These are phyloP conservation scores for Stagonosporopsis vannaccii DNA, from an alignment of 2,329 filamentous ascomycete species.

Conservation along the genomic window DNA sequence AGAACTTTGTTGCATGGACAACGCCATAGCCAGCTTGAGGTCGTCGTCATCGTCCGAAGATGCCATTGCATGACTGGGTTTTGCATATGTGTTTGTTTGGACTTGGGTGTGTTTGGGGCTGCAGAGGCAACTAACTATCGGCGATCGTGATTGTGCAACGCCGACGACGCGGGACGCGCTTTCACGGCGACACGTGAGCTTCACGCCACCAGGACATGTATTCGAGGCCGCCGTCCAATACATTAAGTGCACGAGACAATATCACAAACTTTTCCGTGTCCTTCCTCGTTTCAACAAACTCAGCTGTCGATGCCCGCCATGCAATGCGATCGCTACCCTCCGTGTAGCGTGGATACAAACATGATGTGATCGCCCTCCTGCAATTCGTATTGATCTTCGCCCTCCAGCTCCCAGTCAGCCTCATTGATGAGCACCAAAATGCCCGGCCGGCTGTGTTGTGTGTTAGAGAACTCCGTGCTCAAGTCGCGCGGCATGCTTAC, in stretches of 20 bases:
- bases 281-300: background rate
- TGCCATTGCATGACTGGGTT: constrained; percentile 25
- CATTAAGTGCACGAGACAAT: background rate
- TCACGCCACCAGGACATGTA: background rate
- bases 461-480: constrained; percentile 23
- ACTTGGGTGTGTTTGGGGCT: constrained; percentile 1
- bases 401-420: constrained; percentile 97
- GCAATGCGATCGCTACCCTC: constrained; percentile 64
- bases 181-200: constrained; percentile 34
- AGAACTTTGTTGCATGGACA: constrained; percentile 38
- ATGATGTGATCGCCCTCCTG: constrained; percentile 85
- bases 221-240: background rate
- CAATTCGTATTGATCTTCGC: constrained; percentile 88
- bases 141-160: background rate
- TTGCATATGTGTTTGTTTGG: background rate
- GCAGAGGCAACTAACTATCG: background rate
- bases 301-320: background rate
- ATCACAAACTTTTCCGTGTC: background rate
- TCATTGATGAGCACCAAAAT: constrained; percentile 98
- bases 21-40: constrained; percentile 36
- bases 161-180: constrained; percentile 19
- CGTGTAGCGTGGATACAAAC: constrained; percentile 96
- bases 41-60: constrained; percentile 41
- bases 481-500: constrained; percentile 61
- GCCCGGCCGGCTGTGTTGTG: constrained; percentile 77